Base-by-base conservation (phyloP, 805 yeast genomes). In the Starmerella vaccinii region DNA sequence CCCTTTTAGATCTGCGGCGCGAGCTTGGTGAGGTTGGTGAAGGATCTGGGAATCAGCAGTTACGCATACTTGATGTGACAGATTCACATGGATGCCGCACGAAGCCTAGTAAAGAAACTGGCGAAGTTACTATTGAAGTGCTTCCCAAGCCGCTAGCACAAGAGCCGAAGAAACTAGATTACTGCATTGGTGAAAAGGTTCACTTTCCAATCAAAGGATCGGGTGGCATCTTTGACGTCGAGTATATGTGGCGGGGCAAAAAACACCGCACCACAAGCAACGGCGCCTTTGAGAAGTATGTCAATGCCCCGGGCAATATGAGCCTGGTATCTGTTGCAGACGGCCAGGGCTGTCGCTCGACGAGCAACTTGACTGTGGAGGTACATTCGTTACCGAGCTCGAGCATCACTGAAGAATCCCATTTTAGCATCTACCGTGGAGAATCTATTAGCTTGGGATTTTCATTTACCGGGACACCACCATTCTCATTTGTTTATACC, bases 101-200 rank as follows among this genome's bases (percentile, higher is more conserved):
- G 19, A 16, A 24, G 5, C 29, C 41, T 33, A 8, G 37, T 1
- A 16, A n/a, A 12, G 29, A 27, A 1, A n/a, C 8, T 9, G 26
- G 33, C 16, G 49, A 46, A 34, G 41, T 49, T 4, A 23, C 24
- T 8, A 7, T 55, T 2, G 26, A 47, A 12, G 51, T 52, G 24
- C 38, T 52, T 8, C 47, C 49, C 6, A 39, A 26, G 33, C 58
- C 58, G 7, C 15, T 9, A 19, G 37, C 12, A 19, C 57, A 51
- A 6, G 29, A 13, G 8, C 47, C 49, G 4, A 12, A 13, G 21
- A 46, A 43, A 37, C 13, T 34, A 13, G 57, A 55, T 35, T 55
- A 48, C 47, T 92, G 99, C 74, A 95, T 90, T 24, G 99, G 98
- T 10, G 97, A 90, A 55, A 82, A 84, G 53, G 77, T 92, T 23